A percentile compares a stretch with the other conserved stretches of the same genome.
phyloP scores from a whole-genome alignment of 1,284 basidiomycete species.

The Exobasidium cylindrosporum region DNA sequence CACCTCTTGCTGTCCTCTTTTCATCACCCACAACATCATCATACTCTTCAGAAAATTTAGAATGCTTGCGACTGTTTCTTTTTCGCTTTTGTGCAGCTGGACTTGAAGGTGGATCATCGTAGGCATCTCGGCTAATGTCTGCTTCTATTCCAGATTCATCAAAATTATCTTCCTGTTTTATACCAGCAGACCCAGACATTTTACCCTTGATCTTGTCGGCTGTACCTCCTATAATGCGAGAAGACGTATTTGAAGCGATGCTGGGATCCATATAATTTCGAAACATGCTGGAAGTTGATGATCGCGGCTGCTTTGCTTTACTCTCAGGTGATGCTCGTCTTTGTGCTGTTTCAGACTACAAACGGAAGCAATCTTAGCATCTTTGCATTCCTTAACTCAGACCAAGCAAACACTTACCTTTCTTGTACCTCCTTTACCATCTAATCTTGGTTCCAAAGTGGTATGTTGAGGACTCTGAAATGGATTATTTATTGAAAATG shows the following conservation, averaged over 20 bases:
- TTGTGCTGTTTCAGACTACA: background rate
- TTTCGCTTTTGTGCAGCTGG: background rate
- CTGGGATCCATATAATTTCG: constrained; percentile 37
- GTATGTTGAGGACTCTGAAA: constrained; percentile 57
- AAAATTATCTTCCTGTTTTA: constrained; percentile 7
- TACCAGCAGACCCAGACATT: background rate
- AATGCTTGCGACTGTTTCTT: background rate
- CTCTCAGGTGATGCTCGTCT: background rate
- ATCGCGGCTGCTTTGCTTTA: background rate
- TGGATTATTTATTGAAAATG: constrained; percentile 61
- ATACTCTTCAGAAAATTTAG: background rate
- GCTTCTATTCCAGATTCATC: constrained; percentile 3
- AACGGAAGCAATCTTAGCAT: too few relatives aligned
- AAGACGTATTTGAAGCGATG: constrained; percentile 27
- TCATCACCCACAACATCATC: background rate
- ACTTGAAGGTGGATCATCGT: constrained; percentile 3
- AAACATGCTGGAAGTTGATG: background rate
- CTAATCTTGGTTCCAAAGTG: constrained; percentile 1
- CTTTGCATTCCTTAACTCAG: too few relatives aligned
- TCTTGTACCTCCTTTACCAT: constrained; percentile 18
- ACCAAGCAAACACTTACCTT: constrained; percentile 4
- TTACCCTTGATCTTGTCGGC: background rate
- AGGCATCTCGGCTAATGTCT: constrained; percentile 1
- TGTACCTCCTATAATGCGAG: constrained; percentile 22
- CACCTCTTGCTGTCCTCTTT: background rate